Percentiles rank a stretch among this genome's conserved stretches.
phyloP scores from a whole-genome alignment of 305 asterid genomes.

The Lippia alba region DNA sequence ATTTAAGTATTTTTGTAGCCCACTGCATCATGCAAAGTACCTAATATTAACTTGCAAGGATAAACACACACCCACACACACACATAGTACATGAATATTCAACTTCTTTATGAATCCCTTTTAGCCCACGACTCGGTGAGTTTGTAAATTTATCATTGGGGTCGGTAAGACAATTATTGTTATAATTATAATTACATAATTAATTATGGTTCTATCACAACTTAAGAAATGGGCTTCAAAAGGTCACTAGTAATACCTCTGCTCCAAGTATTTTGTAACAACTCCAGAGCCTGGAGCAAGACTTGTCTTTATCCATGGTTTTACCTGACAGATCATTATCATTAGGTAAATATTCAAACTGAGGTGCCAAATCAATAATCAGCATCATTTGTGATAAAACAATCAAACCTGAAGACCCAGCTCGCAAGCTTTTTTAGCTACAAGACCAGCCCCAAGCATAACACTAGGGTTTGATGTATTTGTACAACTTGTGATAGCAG shows the following conservation, averaged over 20 bases:
- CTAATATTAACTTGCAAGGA: not conserved
- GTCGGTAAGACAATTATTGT: too few species aligned
- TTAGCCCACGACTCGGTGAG: too few species aligned
- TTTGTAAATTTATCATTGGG: too few species aligned
- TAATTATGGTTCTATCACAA: too few species aligned
- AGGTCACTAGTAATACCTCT: constrained; percentile 61
- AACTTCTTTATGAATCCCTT: too few species aligned
- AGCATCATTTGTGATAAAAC: constrained; percentile 21
- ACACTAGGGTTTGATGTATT: constrained; percentile 99
- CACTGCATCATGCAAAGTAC: constrained; percentile 56
- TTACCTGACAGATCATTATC: constrained; percentile 58
- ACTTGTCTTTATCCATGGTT: constrained; percentile 97
- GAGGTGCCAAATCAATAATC: constrained; percentile 15
- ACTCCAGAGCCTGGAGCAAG: constrained; percentile 99
- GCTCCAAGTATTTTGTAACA: constrained; percentile 73
- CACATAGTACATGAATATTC: too few species aligned
- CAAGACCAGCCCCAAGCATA: constrained; percentile 99
- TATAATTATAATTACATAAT: too few species aligned
- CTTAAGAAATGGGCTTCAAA: constrained; percentile 5
- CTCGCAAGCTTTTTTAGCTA: constrained; percentile 89
- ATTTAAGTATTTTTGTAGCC: constrained; percentile 76
- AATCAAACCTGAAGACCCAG: constrained; percentile 78
- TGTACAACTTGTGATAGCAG: constrained; percentile 98
- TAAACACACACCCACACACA: too few species aligned
- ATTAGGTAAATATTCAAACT: constrained; percentile 28